Conservation (phyloP, 2,329 filamentous ascomycete species). For the Colletotrichum truncatum region DNA sequence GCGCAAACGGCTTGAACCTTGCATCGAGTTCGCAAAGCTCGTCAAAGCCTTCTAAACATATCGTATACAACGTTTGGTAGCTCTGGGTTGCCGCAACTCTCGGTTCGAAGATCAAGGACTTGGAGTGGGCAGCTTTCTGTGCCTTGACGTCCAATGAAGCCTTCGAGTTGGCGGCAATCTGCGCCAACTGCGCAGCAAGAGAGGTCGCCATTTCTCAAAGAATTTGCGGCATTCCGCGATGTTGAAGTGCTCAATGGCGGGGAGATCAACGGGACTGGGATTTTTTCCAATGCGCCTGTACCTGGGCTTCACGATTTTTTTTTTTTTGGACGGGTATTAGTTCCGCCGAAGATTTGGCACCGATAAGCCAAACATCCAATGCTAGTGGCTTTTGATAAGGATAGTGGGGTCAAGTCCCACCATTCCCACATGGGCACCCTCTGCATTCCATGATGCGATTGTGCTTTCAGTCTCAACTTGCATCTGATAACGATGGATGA, state of each 20-base stretch:
- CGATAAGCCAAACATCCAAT: slow-evolving; percentile 37
- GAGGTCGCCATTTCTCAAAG: slow-evolving; percentile 75
- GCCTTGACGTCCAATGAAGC: slow-evolving; percentile 92
- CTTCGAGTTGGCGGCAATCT: slow-evolving; percentile 89
- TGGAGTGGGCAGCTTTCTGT: slow-evolving; percentile 89
- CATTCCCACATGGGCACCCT: not conserved
- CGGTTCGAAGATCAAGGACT: slow-evolving; percentile 93
- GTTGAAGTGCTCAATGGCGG: slow-evolving; percentile 31
- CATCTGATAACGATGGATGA: no score
- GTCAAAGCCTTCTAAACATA: slow-evolving; percentile 89
- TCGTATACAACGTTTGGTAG: slow-evolving; percentile 86
- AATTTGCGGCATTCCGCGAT: slow-evolving; percentile 29
- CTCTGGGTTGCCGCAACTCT: slow-evolving; percentile 86
- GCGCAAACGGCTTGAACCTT: slow-evolving; percentile 78
- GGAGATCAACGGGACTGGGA: slow-evolving; percentile 10
- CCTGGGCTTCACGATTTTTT: slow-evolving; percentile 36
- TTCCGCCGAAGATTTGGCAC: slow-evolving; percentile 27
- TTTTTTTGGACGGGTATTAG: slow-evolving; percentile 37
- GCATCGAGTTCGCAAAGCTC: slow-evolving; percentile 89
- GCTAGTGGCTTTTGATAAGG: slow-evolving; percentile 9
- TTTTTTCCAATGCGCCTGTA: slow-evolving; percentile 13
- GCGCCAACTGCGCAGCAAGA: slow-evolving; percentile 92
- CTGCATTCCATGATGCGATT: no score
- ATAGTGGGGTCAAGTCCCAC: not conserved
- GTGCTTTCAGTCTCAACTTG: no score